Percentiles rank a stretch among this genome's conserved stretches.
Evolutionary conservation across 75 land plant genomes (phyloP).

Genomic region (Cunninghamia lanceolata): DNA sequence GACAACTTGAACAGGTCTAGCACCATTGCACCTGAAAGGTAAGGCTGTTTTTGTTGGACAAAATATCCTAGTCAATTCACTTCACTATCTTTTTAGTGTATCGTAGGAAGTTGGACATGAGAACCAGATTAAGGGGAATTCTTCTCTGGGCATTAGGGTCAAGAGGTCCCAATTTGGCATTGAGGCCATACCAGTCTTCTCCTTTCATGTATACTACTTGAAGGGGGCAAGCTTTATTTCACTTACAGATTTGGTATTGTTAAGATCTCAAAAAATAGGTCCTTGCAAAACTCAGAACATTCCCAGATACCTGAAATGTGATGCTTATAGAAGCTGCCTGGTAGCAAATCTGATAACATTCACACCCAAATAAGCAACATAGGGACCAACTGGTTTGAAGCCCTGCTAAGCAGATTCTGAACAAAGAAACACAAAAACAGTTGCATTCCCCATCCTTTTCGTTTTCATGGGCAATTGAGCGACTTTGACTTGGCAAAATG

Average conservation of each 20-base stretch:
- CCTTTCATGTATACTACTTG: not conserved
- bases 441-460: not conserved
- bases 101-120: too few species aligned
- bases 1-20: not conserved
- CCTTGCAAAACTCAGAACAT: not conserved
- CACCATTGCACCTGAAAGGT: not conserved
- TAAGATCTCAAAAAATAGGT: not conserved
- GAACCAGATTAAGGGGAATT: too few species aligned
- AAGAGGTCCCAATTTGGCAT: too few species aligned
- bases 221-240: not conserved
- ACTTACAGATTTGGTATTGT: not conserved
- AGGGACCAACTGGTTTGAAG: not conserved
- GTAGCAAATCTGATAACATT: not conserved
- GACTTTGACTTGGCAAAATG: too few species aligned
- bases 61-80: not conserved
- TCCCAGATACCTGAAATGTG: too few species aligned
- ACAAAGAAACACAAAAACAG: not conserved
- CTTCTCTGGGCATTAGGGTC: too few species aligned
- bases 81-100: not conserved
- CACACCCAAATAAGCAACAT: not conserved
- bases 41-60: not conserved
- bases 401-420: not conserved
- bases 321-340: not conserved
- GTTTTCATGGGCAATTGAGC: not conserved
- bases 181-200: not conserved